A percentile compares a stretch with the other conserved stretches of the same genome.
These are phyloP conservation scores for Tetragonia tetragonoides DNA, from an alignment of 148 eudicot species.

Conservation along the genomic window DNA sequence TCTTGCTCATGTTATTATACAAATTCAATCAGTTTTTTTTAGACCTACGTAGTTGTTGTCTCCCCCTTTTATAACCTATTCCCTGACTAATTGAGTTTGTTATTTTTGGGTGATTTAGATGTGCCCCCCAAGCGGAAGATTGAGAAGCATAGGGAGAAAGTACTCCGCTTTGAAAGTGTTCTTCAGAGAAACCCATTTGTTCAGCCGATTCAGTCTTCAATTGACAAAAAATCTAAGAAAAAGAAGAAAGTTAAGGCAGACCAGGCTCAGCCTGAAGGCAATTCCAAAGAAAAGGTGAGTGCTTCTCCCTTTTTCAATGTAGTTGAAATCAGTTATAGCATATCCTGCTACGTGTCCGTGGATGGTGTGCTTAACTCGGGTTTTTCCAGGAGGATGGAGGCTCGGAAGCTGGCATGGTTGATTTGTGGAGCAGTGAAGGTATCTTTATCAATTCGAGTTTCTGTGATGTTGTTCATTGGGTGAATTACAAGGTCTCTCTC, in stretches of 20 bases:
- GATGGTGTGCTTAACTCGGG: background rate
- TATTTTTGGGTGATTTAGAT: conserved; percentile 41
- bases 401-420: conserved; percentile 46
- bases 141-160: conserved; percentile 78
- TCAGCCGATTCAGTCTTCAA: conserved; percentile 59
- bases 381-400: conserved; percentile 46
- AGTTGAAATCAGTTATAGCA: background rate
- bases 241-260: conserved; percentile 16
- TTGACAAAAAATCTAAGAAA: conserved; percentile 51
- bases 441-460: conserved; percentile 5
- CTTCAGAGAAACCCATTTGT: conserved; percentile 74
- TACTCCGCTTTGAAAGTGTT: conserved; percentile 64
- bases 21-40: too few species aligned
- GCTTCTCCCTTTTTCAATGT: background rate
- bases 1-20: background rate
- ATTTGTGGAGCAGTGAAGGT: conserved; percentile 69
- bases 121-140: conserved; percentile 80
- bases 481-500: background rate
- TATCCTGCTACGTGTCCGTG: background rate
- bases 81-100: too few species aligned
- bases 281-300: conserved; percentile 36
- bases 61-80: too few species aligned
- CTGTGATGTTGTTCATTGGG: conserved; percentile 6
- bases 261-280: conserved; percentile 28
- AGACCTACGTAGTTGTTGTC: too few species aligned